phyloP scores from a whole-genome alignment of 192 early-diverging fungal species.

The Coemansia sp. region DNA sequence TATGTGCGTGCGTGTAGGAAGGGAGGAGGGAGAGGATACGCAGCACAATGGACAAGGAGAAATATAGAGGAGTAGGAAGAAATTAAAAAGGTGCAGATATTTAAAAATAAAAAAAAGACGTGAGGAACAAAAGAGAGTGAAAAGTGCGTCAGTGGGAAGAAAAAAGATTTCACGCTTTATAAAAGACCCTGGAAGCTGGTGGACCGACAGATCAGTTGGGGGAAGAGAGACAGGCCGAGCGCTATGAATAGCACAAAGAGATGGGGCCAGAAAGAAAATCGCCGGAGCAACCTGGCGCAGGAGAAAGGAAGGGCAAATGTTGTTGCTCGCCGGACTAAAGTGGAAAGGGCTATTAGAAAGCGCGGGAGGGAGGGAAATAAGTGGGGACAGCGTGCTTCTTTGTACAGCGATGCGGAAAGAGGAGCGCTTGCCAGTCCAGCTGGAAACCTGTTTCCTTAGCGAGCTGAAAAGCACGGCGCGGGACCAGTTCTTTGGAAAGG shows the following conservation, averaged over 20 bases:
- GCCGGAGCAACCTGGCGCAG: not conserved
- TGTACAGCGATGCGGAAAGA: not conserved
- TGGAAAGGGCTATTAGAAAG: not conserved
- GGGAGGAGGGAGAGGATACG: constrained; percentile 2
- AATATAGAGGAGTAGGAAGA: not conserved
- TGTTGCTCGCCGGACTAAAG: not conserved
- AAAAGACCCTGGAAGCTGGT: not conserved
- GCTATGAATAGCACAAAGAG: constrained; percentile 5
- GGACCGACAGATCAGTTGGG: not conserved
- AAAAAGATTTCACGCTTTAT: not conserved
- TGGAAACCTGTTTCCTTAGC: not conserved
- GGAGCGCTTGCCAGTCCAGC: constrained; percentile 6
- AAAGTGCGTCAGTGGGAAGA: constrained; percentile 1
- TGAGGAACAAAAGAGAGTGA: constrained; percentile 7
- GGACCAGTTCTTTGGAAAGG: not conserved
- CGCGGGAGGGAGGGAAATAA: not conserved
- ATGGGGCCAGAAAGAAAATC: constrained; percentile 13
- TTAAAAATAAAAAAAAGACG: constrained; percentile 15
- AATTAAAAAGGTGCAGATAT: constrained; percentile 4
- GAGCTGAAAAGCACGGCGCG: not conserved
- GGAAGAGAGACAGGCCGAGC: not conserved
- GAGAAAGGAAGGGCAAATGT: not conserved
- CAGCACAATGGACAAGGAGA: constrained; percentile 1
- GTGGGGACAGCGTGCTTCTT: not conserved
- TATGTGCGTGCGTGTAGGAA: not conserved